phyloP scores from a whole-genome alignment of 345 rosid species.

The Dovyalis caffra region DNA sequence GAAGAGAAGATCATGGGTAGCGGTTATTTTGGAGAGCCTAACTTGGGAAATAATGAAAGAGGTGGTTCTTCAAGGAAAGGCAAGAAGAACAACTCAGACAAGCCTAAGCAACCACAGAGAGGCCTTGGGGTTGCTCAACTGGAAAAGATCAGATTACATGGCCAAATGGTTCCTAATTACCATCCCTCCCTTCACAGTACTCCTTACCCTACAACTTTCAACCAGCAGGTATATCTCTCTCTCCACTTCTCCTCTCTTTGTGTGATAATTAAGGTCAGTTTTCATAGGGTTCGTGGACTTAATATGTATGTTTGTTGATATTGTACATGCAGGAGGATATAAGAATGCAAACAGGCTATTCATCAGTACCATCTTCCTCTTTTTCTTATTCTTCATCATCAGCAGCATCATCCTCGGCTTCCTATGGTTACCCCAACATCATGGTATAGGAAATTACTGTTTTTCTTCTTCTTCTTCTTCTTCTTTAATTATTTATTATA shows the following conservation, averaged over 20 bases:
- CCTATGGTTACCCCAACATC: conserved; percentile 60
- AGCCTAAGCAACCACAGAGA: conserved; percentile 93
- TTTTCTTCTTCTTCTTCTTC: no score
- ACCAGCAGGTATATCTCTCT: conserved; percentile 58
- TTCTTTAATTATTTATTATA: neutral
- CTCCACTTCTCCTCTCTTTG: neutral
- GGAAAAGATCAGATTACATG: conserved; percentile 81
- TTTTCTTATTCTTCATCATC: conserved; percentile 54
- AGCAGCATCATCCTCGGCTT: conserved; percentile 49
- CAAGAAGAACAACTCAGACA: conserved; percentile 66
- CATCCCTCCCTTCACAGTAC: conserved; percentile 43
- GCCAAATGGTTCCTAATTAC: conserved; percentile 41
- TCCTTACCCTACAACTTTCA: conserved; percentile 48
- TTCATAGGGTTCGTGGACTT: neutral
- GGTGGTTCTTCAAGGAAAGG: conserved; percentile 65
- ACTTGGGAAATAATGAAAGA: conserved; percentile 48
- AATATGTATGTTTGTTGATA: neutral
- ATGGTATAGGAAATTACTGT: conserved; percentile 41
- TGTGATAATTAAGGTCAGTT: neutral
- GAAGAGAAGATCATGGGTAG: conserved; percentile 51
- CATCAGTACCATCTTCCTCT: conserved; percentile 57
- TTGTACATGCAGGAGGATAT: conserved; percentile 65
- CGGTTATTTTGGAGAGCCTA: conserved; percentile 71
- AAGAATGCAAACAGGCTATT: conserved; percentile 57
- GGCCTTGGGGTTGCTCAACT: conserved; percentile 98